phyloP scores from a whole-genome alignment of 495 filamentous ascomycete genomes.

The Clohesyomyces aquaticus region DNA sequence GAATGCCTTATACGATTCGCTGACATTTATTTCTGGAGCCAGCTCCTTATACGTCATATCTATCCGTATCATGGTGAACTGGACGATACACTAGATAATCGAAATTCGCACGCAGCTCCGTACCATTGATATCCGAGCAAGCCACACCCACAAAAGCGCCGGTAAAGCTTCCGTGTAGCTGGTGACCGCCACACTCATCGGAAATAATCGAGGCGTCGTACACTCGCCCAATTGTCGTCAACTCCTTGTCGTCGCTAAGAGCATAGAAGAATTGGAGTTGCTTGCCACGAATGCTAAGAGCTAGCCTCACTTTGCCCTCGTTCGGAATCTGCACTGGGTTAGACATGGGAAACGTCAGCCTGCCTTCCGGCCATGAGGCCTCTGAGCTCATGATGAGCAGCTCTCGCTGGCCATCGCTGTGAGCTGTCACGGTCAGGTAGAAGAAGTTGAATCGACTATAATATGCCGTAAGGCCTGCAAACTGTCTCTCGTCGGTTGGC shows the following conservation, averaged over 20 bases:
- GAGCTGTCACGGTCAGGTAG: conserved; percentile 59
- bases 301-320: conserved; percentile 56
- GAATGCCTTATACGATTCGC: too few relatives aligned
- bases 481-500: conserved; percentile 58
- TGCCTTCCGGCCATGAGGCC: conserved; percentile 54
- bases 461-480: conserved; percentile 60
- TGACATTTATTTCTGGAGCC: background rate
- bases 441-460: conserved; percentile 65
- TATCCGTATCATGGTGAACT: conserved; percentile 52
- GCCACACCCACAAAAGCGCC: conserved; percentile 61
- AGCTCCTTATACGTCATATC: conserved; percentile 50
- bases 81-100: conserved; percentile 58
- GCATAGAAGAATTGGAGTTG: conserved; percentile 58
- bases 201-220: conserved; percentile 58
- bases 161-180: conserved; percentile 60
- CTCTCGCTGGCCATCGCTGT: conserved; percentile 58
- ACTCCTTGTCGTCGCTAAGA: conserved; percentile 46
- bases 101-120: conserved; percentile 52
- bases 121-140: conserved; percentile 58
- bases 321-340: conserved; percentile 53
- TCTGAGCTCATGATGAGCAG: conserved; percentile 57
- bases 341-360: conserved; percentile 46
- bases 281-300: conserved; percentile 52
- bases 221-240: conserved; percentile 56
- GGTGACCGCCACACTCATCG: conserved; percentile 62